Conservation (phyloP, 1,284 basidiomycete genomes). For the Ceratobasidium sp. region DNA sequence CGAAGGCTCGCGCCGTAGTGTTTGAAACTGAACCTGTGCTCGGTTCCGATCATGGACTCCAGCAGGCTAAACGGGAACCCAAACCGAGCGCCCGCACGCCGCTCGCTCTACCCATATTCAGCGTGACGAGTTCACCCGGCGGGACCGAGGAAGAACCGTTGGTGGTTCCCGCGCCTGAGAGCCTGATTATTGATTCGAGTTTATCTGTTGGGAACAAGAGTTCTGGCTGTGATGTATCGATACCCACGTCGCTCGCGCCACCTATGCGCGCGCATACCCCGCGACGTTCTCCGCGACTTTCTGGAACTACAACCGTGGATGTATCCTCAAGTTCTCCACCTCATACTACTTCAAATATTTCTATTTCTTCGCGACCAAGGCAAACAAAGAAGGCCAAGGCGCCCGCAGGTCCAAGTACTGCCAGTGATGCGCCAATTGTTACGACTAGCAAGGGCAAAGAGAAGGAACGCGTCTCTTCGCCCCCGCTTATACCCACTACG, state of each 20-base stretch:
- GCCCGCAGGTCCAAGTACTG: slow-evolving; percentile 17
- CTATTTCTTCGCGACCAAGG: slow-evolving; percentile 19
- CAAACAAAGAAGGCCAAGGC: slow-evolving; percentile 27
- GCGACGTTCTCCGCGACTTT: slow-evolving; percentile 36
- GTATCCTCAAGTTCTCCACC: slow-evolving; percentile 32
- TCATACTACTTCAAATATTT: slow-evolving; percentile 3
- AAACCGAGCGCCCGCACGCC: slow-evolving; percentile 14
- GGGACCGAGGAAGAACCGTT: slow-evolving; percentile 14
- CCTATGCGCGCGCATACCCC: slow-evolving; percentile 31
- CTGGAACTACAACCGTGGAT: slow-evolving; percentile 26
- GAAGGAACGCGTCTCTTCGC: slow-evolving; percentile 19
- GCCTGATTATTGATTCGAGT: slow-evolving; percentile 1
- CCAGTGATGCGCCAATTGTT: neutral
- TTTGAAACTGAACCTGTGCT: slow-evolving; percentile 14
- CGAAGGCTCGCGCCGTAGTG: neutral
- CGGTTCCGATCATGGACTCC: slow-evolving; percentile 4
- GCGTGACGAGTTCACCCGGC: slow-evolving; percentile 18
- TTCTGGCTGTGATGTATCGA: slow-evolving; percentile 20
- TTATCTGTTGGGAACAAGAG: slow-evolving; percentile 17
- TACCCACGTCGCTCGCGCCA: slow-evolving; percentile 33
- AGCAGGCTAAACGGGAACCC: neutral
- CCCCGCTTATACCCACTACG: neutral
- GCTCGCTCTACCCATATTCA: slow-evolving; percentile 25
- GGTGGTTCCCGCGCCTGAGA: neutral
- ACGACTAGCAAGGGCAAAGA: slow-evolving; percentile 37